Evolutionary conservation across 2,329 filamentous ascomycete genomes (phyloP).

Genomic region (Leptosphaerulina australis): DNA sequence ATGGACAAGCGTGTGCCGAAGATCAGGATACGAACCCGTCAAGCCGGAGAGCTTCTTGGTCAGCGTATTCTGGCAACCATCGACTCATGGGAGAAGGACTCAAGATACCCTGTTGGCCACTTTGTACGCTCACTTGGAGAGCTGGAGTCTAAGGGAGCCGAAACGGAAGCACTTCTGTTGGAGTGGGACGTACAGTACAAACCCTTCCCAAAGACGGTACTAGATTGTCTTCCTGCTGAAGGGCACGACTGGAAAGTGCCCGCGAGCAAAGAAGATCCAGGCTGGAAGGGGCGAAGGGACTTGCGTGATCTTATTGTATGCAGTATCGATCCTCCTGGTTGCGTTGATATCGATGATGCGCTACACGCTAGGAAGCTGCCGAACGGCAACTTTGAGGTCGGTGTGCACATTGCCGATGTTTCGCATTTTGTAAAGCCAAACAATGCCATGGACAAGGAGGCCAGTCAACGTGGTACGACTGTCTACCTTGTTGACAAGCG

Average conservation of each 20-base stretch:
- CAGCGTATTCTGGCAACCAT: conserved; percentile 93
- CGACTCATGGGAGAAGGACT: conserved; percentile 93
- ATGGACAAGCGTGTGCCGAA: conserved; percentile 99
- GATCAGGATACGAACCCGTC: conserved; percentile 88
- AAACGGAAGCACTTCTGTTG: conserved; percentile 90
- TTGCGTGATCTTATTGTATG: conserved; percentile 86
- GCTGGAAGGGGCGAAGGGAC: conserved; percentile 86
- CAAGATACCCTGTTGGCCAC: conserved; percentile 88
- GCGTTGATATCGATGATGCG: conserved; percentile 98
- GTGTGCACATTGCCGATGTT: conserved; percentile 98
- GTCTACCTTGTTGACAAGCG: conserved; percentile 98
- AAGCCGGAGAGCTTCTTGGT: conserved; percentile 85
- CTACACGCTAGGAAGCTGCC: conserved; percentile 83
- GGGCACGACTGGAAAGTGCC: conserved; percentile 96
- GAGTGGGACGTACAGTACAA: conserved; percentile 98
- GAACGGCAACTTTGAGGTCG: conserved; percentile 94
- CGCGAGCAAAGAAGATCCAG: conserved; percentile 74
- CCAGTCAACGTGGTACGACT: conserved; percentile 90
- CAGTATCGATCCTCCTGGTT: conserved; percentile 95
- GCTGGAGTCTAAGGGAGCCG: conserved; percentile 94
- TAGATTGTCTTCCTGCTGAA: conserved; percentile 89
- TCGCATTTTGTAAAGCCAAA: conserved; percentile 97
- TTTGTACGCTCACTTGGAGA: conserved; percentile 93
- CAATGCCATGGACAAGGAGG: conserved; percentile 96
- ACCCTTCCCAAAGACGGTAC: conserved; percentile 91